These are phyloP conservation scores for Fusarium sp. DNA, from an alignment of 2,329 filamentous ascomycete species.

Conservation along the genomic window DNA sequence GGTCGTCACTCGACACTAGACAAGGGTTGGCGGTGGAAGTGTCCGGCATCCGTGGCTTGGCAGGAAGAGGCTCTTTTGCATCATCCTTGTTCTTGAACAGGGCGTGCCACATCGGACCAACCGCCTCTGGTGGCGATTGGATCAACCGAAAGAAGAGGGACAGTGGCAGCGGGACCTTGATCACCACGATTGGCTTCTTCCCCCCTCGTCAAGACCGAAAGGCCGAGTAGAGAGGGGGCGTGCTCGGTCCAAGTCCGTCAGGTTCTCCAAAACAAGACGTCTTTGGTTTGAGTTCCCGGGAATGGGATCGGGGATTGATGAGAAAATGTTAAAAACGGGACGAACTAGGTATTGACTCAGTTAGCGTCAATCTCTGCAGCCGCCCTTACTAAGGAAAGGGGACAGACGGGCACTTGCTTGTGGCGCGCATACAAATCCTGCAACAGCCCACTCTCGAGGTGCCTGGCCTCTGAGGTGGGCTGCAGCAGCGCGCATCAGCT, in stretches of 20 bases:
- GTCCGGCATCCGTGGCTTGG: conserved; percentile 21
- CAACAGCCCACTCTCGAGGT: not conserved
- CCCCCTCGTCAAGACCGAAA: not conserved
- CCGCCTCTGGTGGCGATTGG: not conserved
- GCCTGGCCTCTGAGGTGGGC: not conserved
- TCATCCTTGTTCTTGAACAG: conserved; percentile 3
- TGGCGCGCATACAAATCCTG: not conserved
- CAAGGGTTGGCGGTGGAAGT: conserved; percentile 19
- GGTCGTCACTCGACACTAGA: not conserved
- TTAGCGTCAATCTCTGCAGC: conserved; percentile 17
- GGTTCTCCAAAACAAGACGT: not conserved
- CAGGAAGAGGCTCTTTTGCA: conserved; percentile 26
- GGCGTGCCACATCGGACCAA: not conserved
- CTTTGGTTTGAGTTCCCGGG: not conserved
- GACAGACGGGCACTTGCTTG: conserved; percentile 3
- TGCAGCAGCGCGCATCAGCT: not conserved
- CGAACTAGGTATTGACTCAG: conserved; percentile 16
- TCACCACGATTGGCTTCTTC: not conserved
- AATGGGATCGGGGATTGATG: not conserved
- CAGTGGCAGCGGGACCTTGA: not conserved
- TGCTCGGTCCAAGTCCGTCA: conserved; percentile 6
- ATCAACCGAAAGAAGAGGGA: not conserved
- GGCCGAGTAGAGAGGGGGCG: not conserved
- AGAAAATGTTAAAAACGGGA: conserved; percentile 12
- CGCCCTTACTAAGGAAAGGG: conserved; percentile 7